A percentile compares a stretch with the other conserved stretches of the same genome.
These are phyloP conservation scores for Trypanosoma avium DNA, from an alignment of 208 protist genomes.

Conservation along the genomic window DNA sequence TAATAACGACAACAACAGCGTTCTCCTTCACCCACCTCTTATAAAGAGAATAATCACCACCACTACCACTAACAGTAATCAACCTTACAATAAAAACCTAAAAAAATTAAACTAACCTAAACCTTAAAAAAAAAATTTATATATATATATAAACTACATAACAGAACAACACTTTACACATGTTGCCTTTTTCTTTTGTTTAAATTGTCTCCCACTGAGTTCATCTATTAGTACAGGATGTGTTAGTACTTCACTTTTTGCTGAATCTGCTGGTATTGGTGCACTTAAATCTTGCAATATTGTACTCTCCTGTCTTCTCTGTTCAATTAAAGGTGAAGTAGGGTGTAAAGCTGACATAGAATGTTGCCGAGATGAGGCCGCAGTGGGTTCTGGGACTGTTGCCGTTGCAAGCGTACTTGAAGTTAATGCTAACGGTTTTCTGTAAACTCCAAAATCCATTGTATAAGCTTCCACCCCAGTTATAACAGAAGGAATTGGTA, in stretches of 20 bases:
- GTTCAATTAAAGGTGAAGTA: neutral
- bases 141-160: conserved; percentile 20
- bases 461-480: conserved; percentile 80
- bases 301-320: neutral
- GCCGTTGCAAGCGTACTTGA: too few relatives aligned
- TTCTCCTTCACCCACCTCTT: too few relatives aligned
- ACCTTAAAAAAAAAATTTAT: too few relatives aligned
- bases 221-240: too few relatives aligned
- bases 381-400: too few relatives aligned
- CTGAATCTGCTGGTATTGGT: neutral
- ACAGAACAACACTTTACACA: conserved; percentile 35
- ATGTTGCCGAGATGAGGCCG: too few relatives aligned
- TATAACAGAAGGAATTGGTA: conserved; percentile 38
- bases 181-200: conserved; percentile 13
- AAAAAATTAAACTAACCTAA: too few relatives aligned
- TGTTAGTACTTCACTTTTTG: neutral
- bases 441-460: conserved; percentile 81
- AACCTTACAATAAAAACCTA: too few relatives aligned
- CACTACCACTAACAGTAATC: neutral
- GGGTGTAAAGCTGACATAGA: neutral
- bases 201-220: too few relatives aligned
- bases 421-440: conserved; percentile 33
- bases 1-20: too few relatives aligned
- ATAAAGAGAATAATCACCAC: too few relatives aligned
- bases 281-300: neutral